Percentiles rank a stretch among this genome's conserved stretches.
Conservation (phyloP, 805 yeast species). For the Wickerhamiella brachini region DNA sequence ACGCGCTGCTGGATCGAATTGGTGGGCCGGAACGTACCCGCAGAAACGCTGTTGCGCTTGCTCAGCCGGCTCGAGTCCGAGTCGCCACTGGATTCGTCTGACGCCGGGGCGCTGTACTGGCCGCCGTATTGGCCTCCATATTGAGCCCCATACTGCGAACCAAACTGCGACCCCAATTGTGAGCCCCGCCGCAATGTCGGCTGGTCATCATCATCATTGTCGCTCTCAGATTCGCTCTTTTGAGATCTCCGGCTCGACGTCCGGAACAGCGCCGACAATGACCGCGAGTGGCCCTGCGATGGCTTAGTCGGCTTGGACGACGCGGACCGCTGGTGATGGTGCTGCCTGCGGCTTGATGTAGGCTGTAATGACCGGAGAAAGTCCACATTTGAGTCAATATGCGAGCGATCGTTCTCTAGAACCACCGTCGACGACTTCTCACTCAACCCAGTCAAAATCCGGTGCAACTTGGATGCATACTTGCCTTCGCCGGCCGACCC, state of each 20-base stretch:
- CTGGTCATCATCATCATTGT: neutral
- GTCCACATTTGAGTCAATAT: constrained; percentile 25
- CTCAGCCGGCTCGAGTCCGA: neutral
- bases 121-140: constrained; percentile 13
- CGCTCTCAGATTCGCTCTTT: neutral
- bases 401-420: constrained; percentile 18
- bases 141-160: constrained; percentile 14
- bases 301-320: neutral
- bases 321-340: neutral
- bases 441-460: constrained; percentile 24
- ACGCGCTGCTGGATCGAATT: constrained; percentile 27
- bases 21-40: constrained; percentile 14
- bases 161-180: neutral
- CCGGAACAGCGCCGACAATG: neutral
- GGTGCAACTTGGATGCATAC: constrained; percentile 19
- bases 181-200: neutral
- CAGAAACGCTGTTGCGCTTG: neutral
- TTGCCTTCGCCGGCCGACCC: neutral
- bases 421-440: constrained; percentile 24
- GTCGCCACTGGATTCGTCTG: neutral
- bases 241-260: constrained; percentile 1
- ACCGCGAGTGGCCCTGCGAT: neutral
- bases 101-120: neutral
- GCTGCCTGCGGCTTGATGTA: neutral
- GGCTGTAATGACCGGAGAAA: constrained; percentile 23